Evolutionary conservation across 2,329 filamentous ascomycete genomes (phyloP).

Genomic region (Colletotrichum viniferum): DNA sequence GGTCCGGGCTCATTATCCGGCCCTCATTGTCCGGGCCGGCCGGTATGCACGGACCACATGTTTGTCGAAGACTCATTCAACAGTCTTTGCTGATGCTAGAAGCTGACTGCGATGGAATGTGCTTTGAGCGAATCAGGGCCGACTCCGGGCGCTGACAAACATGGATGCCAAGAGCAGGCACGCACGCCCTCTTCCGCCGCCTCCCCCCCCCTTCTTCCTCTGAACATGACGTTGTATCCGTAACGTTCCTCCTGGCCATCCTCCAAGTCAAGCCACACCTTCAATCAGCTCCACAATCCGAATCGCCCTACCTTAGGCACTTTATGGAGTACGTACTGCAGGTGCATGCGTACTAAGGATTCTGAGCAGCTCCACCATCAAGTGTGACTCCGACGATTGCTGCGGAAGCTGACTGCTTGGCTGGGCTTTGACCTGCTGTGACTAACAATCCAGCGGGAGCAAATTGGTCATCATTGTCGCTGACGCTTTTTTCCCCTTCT

Average conservation of each 20-base stretch:
- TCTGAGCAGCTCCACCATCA: not conserved
- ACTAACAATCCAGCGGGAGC: conserved; percentile 1
- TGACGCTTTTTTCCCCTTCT: not conserved
- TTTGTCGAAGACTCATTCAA: conserved; percentile 5
- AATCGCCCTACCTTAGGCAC: not conserved
- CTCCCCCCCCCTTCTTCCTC: not conserved
- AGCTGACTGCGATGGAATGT: not conserved
- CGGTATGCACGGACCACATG: conserved; percentile 13
- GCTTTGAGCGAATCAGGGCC: not conserved
- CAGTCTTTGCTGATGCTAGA: not conserved
- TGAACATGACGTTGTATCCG: not conserved
- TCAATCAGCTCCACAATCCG: not conserved
- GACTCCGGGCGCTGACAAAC: not conserved
- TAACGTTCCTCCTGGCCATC: not conserved
- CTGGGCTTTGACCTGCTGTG: not conserved
- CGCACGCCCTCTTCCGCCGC: not conserved
- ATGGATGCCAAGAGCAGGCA: not conserved
- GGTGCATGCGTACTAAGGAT: not conserved
- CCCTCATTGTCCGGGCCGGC: conserved; percentile 3
- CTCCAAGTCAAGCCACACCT: not conserved
- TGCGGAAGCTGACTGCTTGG: not conserved
- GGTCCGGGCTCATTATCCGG: not conserved
- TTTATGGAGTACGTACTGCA: not conserved
- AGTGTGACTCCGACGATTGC: not conserved
- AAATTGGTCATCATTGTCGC: not conserved